Conservation (phyloP, 164 flowering plant genomes). For the Hamamelis virginiana region DNA sequence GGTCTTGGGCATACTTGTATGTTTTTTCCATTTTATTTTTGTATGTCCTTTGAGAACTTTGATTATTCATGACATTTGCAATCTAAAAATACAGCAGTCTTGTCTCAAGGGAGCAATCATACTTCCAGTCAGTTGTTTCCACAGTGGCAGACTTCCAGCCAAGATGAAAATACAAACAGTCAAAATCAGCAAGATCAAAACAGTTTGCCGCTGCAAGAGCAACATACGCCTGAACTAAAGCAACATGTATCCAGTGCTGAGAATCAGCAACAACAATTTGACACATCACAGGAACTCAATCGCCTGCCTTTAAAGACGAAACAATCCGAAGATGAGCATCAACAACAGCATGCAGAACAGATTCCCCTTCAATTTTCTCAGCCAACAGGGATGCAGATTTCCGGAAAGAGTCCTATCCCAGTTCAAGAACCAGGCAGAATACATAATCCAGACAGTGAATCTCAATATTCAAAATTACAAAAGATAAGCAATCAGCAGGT, state of each 20-base stretch:
- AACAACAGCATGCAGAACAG: slow-evolving; percentile 30
- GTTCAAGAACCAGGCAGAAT: slow-evolving; percentile 33
- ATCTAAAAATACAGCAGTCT: slow-evolving; percentile 22
- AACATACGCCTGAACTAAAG: slow-evolving; percentile 12
- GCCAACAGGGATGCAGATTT: slow-evolving; percentile 30
- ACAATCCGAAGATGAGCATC: slow-evolving; percentile 30
- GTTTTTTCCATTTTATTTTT: not conserved
- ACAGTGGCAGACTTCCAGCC: slow-evolving; percentile 55
- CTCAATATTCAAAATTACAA: slow-evolving; percentile 42
- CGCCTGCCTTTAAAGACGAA: slow-evolving; percentile 32
- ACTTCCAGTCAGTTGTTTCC: slow-evolving; percentile 38
- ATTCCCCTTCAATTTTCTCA: slow-evolving; percentile 35
- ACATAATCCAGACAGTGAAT: slow-evolving; percentile 37
- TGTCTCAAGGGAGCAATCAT: slow-evolving; percentile 55
- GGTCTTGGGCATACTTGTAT: not conserved
- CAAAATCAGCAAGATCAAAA: slow-evolving; percentile 39
- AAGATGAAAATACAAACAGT: slow-evolving; percentile 33
- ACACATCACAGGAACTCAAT: slow-evolving; percentile 29
- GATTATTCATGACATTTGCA: not conserved
- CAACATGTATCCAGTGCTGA: slow-evolving; percentile 24
- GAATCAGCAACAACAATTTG: slow-evolving; percentile 35
- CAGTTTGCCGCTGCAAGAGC: slow-evolving; percentile 34
- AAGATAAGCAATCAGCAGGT: slow-evolving; percentile 49
- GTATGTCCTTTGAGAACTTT: not conserved
- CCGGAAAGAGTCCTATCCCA: slow-evolving; percentile 38